A percentile compares a stretch with the other conserved stretches of the same genome.
These are phyloP conservation scores for Nemania diffusa DNA, from an alignment of 2,329 filamentous ascomycete species.

Conservation along the genomic window DNA sequence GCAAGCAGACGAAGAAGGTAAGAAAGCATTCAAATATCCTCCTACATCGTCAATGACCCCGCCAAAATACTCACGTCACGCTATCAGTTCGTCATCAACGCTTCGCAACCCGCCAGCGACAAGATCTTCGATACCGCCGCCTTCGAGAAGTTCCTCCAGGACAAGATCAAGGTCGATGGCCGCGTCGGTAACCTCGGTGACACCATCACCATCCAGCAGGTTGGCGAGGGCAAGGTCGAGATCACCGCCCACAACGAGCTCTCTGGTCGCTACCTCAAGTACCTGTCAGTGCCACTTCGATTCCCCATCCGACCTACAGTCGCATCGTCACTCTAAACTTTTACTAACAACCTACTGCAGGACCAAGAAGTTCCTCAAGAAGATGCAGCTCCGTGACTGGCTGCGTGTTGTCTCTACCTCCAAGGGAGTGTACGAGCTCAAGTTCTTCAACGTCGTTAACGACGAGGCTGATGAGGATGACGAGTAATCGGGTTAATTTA, in stretches of 20 bases:
- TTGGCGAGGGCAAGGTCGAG: constrained; percentile 97
- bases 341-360: constrained; percentile 56
- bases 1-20: constrained; percentile 89
- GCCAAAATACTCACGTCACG: constrained; percentile 5
- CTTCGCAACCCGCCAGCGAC: constrained; percentile 96
- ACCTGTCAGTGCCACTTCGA: constrained; percentile 75
- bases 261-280: constrained; percentile 99
- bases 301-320: neutral
- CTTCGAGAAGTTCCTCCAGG: constrained; percentile 99
- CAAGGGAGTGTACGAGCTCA: constrained; percentile 98
- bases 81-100: constrained; percentile 95
- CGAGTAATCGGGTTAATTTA: constrained; percentile 72
- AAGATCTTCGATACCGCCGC: constrained; percentile 99
- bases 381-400: constrained; percentile 99
- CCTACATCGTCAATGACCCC: neutral
- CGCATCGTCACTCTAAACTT: neutral
- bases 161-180: constrained; percentile 99
- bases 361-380: constrained; percentile 99
- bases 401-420: constrained; percentile 97
- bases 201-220: constrained; percentile 86
- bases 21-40: constrained; percentile 37
- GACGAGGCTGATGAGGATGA: constrained; percentile 98
- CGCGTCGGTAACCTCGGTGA: constrained; percentile 98
- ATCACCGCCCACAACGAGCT: constrained; percentile 97
- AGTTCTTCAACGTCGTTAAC: constrained; percentile 99